Evolutionary conservation across 1,139 yeast species (phyloP).

Genomic region (Blastobotrys aristatus): DNA sequence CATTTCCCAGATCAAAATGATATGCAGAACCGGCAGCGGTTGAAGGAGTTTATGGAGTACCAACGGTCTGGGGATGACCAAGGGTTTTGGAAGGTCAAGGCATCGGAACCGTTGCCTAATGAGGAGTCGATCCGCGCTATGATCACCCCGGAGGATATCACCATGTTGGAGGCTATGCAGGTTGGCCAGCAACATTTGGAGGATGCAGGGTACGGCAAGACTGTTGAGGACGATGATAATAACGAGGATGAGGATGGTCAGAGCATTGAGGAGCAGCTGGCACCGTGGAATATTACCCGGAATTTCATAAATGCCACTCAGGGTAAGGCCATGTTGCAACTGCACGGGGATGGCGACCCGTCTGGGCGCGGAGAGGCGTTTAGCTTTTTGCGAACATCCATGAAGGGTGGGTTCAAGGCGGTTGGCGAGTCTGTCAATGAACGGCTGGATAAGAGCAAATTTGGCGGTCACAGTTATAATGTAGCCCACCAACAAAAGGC

Average conservation of each 20-base stretch:
- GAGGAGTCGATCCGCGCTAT: slow-evolving; percentile 78
- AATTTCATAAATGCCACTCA: slow-evolving; percentile 93
- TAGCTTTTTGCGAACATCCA: slow-evolving; percentile 85
- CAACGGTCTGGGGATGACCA: slow-evolving; percentile 94
- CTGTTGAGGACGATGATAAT: slow-evolving; percentile 41
- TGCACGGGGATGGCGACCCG: slow-evolving; percentile 97
- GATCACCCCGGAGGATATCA: slow-evolving; percentile 89
- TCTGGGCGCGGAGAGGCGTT: slow-evolving; percentile 88
- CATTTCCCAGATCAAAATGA: slow-evolving; percentile 98
- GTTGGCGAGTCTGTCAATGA: slow-evolving; percentile 46
- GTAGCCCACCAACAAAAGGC: slow-evolving; percentile 88
- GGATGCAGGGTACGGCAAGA: slow-evolving; percentile 57
- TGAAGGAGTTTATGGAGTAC: slow-evolving; percentile 97
- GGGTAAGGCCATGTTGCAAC: slow-evolving; percentile 93
- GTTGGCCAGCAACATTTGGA: slow-evolving; percentile 82
- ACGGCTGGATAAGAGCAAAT: slow-evolving; percentile 40
- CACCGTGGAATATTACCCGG: slow-evolving; percentile 91
- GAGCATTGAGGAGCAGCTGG: slow-evolving; percentile 74
- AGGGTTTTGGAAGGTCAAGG: slow-evolving; percentile 90
- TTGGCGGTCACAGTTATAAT: slow-evolving; percentile 64
- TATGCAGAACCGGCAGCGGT: slow-evolving; percentile 92
- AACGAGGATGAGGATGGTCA: slow-evolving; percentile 41
- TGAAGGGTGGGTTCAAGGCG: slow-evolving; percentile 89
- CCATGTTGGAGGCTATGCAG: slow-evolving; percentile 87
- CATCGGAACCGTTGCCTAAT: slow-evolving; percentile 63